Evolutionary conservation across 345 rosid genomes (phyloP), one percentile per base, ranked within the genome.

Genomic region (Conringia planisiliqua): DNA sequence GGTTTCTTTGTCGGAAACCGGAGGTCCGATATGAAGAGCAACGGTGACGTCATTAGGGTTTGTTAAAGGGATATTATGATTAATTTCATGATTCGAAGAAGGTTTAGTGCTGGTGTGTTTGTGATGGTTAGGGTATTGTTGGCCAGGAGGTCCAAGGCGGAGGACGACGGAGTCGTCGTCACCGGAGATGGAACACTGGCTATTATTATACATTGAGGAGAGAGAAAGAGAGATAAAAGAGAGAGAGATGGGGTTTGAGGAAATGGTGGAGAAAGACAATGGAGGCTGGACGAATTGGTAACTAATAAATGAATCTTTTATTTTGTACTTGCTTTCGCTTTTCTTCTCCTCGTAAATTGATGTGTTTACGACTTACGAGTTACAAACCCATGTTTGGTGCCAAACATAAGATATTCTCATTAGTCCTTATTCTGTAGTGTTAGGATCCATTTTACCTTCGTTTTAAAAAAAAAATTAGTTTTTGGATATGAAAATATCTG

Each of bases 121-220:
- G 78, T 68, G 62, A 50, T 57, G 65, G 61, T 43, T 54, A 43
- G 50, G 20, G 65, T 69, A 52, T 52, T 52, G 70, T 67, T 86
- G 90, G 60, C 93, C 95, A 6, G 98, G 96, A 70, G 89, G 96
- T 48, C 85, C 87, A 50, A 92, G 96, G 54, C 96, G 82, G 75
- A 92, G 94, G 70, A 81, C 74, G 72, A 90, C 80, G 73, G 87
- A 84, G 68, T 87, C 89, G 73, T 86, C 91, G 63, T 86, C 90
- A 22, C 82, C 73, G 62, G 80, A 38, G 61, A 70, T 55, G 67
- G 66, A 70, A 64, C 63, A 63, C 70, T 77, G 67, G 58, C 47
- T 57, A 46, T 80, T 81, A 33, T 74, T 68, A 46, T 83, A 89
- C 97, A 88, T 86, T 75, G 33, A 76, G 65, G 59, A 36, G 58